Percentiles rank a stretch among this genome's conserved stretches.
phyloP scores from a whole-genome alignment of 805 yeast species.

The Zygoascus biomembranicola region DNA sequence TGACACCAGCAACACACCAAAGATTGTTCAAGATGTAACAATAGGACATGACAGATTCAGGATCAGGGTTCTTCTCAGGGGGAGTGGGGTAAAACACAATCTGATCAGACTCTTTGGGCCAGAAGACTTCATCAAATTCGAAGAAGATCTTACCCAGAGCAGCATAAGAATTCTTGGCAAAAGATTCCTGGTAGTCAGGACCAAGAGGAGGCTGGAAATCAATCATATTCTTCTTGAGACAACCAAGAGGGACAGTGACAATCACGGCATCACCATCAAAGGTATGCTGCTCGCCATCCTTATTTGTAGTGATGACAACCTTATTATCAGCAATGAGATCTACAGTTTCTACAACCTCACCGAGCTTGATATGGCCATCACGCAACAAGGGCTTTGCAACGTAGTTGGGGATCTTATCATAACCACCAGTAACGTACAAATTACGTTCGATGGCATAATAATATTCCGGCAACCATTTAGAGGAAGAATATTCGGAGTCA shows the following conservation, averaged over 20 bases:
- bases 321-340: constrained; percentile 5
- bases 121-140: constrained; percentile 22
- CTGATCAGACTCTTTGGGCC: constrained; percentile 23
- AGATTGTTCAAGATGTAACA: constrained; percentile 16
- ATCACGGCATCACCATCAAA: constrained; percentile 22
- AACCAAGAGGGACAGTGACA: constrained; percentile 26
- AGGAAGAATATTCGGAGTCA: constrained; percentile 11
- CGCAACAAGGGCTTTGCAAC: constrained; percentile 13
- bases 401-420: constrained; percentile 15
- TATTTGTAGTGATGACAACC: constrained; percentile 3
- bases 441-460: constrained; percentile 16
- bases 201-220: constrained; percentile 20
- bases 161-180: constrained; percentile 19
- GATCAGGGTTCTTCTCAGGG: constrained; percentile 7
- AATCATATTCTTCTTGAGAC: constrained; percentile 18
- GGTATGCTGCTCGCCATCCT: constrained; percentile 2
- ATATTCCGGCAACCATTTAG: constrained; percentile 11
- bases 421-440: constrained; percentile 18
- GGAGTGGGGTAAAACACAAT: constrained; percentile 17
- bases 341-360: constrained; percentile 12
- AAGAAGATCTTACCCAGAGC: constrained; percentile 26
- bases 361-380: constrained; percentile 14
- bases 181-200: constrained; percentile 10
- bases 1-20: constrained; percentile 18
- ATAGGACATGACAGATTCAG: constrained; percentile 10